A percentile compares a stretch with the other conserved stretches of the same genome.
These are phyloP conservation scores for Bombardia bombarda DNA, from an alignment of 495 filamentous ascomycete genomes.

Conservation along the genomic window DNA sequence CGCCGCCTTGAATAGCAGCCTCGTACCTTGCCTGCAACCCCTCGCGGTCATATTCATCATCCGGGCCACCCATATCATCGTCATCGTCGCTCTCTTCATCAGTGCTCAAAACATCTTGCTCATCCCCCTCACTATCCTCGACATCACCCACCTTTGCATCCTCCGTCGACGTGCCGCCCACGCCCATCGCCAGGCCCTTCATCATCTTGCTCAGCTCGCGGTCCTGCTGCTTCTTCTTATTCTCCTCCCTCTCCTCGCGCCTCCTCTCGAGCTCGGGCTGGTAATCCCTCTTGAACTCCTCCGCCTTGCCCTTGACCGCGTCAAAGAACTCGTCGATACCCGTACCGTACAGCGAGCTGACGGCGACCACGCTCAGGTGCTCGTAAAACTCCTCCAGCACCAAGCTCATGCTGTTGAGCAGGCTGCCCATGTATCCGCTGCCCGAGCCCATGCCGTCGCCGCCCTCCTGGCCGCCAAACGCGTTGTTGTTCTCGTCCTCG, in stretches of 20 bases:
- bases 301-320: conserved; percentile 74
- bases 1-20: conserved; percentile 42
- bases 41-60: conserved; percentile 43
- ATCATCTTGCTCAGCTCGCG: conserved; percentile 85
- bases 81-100: conserved; percentile 42
- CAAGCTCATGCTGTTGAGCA: conserved; percentile 94
- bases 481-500: conserved; percentile 68
- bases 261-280: conserved; percentile 81
- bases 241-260: conserved; percentile 63
- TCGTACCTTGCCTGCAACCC: conserved; percentile 56
- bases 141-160: conserved; percentile 27
- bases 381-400: conserved; percentile 98
- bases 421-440: conserved; percentile 92
- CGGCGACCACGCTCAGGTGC: conserved; percentile 83
- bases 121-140: conserved; percentile 50
- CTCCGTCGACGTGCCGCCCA: conserved; percentile 35
- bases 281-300: conserved; percentile 89
- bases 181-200: conserved; percentile 80
- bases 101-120: conserved; percentile 13
- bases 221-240: conserved; percentile 60
- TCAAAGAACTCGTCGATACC: conserved; percentile 91
- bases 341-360: conserved; percentile 86
- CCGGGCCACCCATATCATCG: conserved; percentile 30
- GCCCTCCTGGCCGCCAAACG: conserved; percentile 68
- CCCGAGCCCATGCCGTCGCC: conserved; percentile 51